These are phyloP conservation scores for Candida rishiriensis DNA, from an alignment of 805 yeast genomes.

Conservation along the genomic window DNA sequence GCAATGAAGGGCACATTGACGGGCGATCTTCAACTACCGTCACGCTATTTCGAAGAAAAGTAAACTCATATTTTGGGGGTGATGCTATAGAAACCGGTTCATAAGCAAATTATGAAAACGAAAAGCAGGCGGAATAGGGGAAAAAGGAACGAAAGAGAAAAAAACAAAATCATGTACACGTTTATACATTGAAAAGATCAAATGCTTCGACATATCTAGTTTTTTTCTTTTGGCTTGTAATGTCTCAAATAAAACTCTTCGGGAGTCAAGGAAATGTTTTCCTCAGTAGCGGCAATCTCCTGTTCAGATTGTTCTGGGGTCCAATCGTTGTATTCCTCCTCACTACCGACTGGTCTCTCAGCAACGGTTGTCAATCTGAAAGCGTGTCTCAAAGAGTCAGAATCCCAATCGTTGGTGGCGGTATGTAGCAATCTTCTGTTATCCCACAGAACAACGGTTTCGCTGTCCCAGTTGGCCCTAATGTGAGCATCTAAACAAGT, in stretches of 20 bases:
- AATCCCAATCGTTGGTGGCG: constrained; percentile 69
- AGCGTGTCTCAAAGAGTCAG: constrained; percentile 64
- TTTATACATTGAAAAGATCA: too few relatives aligned
- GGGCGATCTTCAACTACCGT: too few relatives aligned
- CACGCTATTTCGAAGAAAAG: too few relatives aligned
- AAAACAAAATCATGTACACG: too few relatives aligned
- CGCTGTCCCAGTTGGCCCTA: constrained; percentile 68
- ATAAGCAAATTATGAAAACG: too few relatives aligned
- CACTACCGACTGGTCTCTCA: constrained; percentile 51
- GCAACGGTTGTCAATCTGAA: constrained; percentile 70
- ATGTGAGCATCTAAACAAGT: constrained; percentile 58
- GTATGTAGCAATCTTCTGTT: constrained; percentile 68
- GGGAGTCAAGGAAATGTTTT: constrained; percentile 13
- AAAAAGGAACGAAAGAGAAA: too few relatives aligned
- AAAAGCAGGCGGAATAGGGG: too few relatives aligned
- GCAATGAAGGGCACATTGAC: too few relatives aligned
- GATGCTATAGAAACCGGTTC: too few relatives aligned
- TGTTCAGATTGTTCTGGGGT: constrained; percentile 25
- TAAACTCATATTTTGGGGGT: too few relatives aligned
- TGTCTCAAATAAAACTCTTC: constrained; percentile 14
- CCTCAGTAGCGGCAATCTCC: constrained; percentile 13
- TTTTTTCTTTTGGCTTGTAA: not conserved
- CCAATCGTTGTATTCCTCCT: constrained; percentile 31
- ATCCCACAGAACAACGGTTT: constrained; percentile 74
- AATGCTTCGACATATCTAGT: too few relatives aligned